phyloP scores from a whole-genome alignment of 192 early-diverging fungal species.

The Gaertneriomyces sp. region DNA sequence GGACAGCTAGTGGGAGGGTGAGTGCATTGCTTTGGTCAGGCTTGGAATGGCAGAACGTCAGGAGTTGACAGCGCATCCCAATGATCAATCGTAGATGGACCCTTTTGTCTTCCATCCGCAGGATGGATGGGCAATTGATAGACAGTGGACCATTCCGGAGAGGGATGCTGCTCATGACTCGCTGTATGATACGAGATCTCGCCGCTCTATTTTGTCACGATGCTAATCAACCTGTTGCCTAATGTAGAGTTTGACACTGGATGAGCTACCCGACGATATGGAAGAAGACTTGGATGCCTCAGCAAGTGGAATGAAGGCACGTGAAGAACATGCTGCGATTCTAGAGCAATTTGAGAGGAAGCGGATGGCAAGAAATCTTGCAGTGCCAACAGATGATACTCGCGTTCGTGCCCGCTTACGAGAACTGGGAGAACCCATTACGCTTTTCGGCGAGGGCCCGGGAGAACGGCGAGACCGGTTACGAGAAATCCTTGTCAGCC shows the following conservation, averaged over 20 bases:
- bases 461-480: slow-evolving; percentile 81
- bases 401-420: slow-evolving; percentile 71
- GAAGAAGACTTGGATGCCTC: slow-evolving; percentile 43
- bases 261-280: too few species aligned
- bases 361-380: slow-evolving; percentile 69
- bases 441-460: slow-evolving; percentile 90
- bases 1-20: background rate
- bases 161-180: background rate
- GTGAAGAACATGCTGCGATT: slow-evolving; percentile 45
- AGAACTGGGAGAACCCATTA: slow-evolving; percentile 79
- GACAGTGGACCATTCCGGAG: slow-evolving; percentile 11
- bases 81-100: slow-evolving; percentile 17
- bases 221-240: background rate
- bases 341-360: slow-evolving; percentile 57
- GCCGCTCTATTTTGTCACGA: background rate
- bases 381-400: slow-evolving; percentile 87
- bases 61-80: background rate
- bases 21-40: background rate
- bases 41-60: background rate
- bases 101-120: slow-evolving; percentile 15
- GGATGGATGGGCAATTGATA: slow-evolving; percentile 41
- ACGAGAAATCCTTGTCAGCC: slow-evolving; percentile 66
- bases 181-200: background rate
- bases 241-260: slow-evolving; percentile 13
- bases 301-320: slow-evolving; percentile 29